Evolutionary conservation across 2,329 filamentous ascomycete species (phyloP), one percentile per base, ranked within the genome.

Genomic region (Trichoderma guizhouense): DNA sequence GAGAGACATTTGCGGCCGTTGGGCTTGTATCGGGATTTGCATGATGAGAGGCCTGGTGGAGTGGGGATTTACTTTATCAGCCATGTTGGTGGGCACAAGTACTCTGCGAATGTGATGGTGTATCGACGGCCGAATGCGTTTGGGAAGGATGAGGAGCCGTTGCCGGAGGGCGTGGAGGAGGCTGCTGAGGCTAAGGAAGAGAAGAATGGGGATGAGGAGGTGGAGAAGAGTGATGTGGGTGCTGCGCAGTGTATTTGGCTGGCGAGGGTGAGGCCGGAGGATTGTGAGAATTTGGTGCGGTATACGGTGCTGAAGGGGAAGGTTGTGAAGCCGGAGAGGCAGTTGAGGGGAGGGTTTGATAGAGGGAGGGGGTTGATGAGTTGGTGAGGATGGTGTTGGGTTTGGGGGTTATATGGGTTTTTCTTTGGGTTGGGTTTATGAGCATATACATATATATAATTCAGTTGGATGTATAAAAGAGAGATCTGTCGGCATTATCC

Each of bases 41-140:
- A 97, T 79, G 96, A 99, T 80, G 91, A 94, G 80, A 85, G 96
- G 72, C 94, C 95, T 0, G 95, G 95, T 12, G 96, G 96, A 14
- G 95, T 98, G 7, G 95, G 94, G 0, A 93, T 99, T 75, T 97
- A 97, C 83, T 98, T 98, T 79, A 97, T 98, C 79, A 95, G 91
- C 76, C 96, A 99, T 79, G 94, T 98, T 3, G 96, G 96, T 32
- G 96, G 96, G 0, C 96, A 99, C 85, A 98, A 98, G 84, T 98
- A 97, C 83, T 91, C 91, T 61, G 96, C 96, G 32, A 99, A 99
- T 78, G 90, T 98, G 76, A 93, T 99, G 85, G 86, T 99, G 1
- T 98, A 99, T 81, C 88, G 96, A 11, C 87, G 87, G 69, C 85
- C 84, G 7, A 84, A 89, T 76, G 85, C 88, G 1, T 90, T 89